Evolutionary conservation across 1,284 basidiomycete species (phyloP).

Genomic region (Puccinia triticina): DNA sequence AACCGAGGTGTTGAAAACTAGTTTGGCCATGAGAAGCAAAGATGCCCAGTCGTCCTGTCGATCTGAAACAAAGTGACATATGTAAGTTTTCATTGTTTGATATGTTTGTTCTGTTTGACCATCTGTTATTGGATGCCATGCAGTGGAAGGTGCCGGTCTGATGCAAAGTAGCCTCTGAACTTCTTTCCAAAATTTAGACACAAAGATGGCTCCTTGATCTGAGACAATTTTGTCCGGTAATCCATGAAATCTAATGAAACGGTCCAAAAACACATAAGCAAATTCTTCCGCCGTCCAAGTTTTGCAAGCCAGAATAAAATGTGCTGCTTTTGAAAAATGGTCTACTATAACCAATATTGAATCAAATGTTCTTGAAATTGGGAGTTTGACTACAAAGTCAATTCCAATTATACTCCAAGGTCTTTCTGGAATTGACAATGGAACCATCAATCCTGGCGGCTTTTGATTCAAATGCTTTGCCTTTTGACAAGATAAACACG

Average conservation of each 20-base stretch:
- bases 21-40: constrained; percentile 58
- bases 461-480: neutral
- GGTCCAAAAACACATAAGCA: too few relatives aligned
- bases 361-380: too few relatives aligned
- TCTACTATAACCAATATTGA: too few relatives aligned
- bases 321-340: too few relatives aligned
- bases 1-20: constrained; percentile 59
- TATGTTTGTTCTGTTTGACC: constrained; percentile 27
- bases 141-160: neutral
- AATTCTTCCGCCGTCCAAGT: too few relatives aligned
- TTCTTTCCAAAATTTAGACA: constrained; percentile 14
- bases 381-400: too few relatives aligned
- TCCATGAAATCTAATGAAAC: too few relatives aligned
- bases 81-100: constrained; percentile 52
- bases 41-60: too few relatives aligned
- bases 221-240: too few relatives aligned
- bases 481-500: neutral
- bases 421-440: neutral
- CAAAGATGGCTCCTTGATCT: neutral
- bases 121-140: constrained; percentile 20
- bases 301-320: too few relatives aligned
- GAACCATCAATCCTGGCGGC: neutral
- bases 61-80: too few relatives aligned
- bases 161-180: neutral
- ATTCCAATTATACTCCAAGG: neutral